Base-by-base conservation (phyloP, 768 basidiomycete species). In the Macrolepiota dolichaula region DNA sequence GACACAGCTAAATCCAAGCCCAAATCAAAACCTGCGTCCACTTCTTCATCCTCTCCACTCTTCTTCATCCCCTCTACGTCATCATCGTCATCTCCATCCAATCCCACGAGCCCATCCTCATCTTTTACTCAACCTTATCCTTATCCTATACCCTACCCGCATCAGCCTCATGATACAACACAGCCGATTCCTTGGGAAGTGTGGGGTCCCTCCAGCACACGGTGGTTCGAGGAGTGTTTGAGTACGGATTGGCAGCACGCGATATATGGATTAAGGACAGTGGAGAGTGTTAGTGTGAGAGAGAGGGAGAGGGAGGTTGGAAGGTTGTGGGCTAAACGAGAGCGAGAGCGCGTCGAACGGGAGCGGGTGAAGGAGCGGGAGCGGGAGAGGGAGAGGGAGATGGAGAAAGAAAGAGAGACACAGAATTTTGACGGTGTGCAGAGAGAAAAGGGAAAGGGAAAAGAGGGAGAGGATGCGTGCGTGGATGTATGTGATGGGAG, bases 231-330 rank as follows among this genome's bases (percentile, higher is more conserved):
- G 57, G 81, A 82, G 64, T 71, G 71, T 51, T 66, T 80, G 46
- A 79, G 74, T 66, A 81, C 79, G 4, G 81, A 85, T 65, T 83
- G 82, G 82, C 81, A 84, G 67, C 79, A 83, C 64, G 79, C 82
- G 19, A 73, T 82, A 29, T 81, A 81, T 64, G 84, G 83, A 5
- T 69, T 80, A 59, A 72, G 81, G 24, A 79, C 82, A 5, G 76
- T 80, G 9, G 84, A 83, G 62, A 79, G 76, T 63, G 70, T 82
- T 10, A 65, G 67, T 57, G 56, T 63, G 37, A 62, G 58, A 56
- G 67, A 61, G 47, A 55, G 61, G 57, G 19, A 55, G 35, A 59
- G 29, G 24, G 62, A 64, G 17, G 46, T 63, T 17, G 47, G 54
- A 10, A 57, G 46, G 49, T 53, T 64, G 61, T 32, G 29, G 29